Conservation (phyloP, 1,284 basidiomycete genomes). For the Thecaphora frezii region DNA sequence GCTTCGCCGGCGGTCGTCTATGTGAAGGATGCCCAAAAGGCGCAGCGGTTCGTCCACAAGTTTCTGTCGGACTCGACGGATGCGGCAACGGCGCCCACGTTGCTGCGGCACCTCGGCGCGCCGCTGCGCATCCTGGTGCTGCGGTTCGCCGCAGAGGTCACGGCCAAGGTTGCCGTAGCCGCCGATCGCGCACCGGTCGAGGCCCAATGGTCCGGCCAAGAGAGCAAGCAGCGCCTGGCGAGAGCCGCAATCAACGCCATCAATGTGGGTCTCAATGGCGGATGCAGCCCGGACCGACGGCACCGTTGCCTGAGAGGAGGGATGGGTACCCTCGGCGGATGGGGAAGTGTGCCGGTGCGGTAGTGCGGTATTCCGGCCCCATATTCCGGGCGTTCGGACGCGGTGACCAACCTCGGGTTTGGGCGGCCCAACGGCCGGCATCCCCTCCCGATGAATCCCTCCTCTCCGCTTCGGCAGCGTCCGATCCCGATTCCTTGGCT, state of each 20-base stretch:
- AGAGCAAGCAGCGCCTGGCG: not conserved
- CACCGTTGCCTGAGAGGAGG: too few species aligned
- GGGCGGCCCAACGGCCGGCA: too few species aligned
- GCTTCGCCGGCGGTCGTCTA: constrained; percentile 4
- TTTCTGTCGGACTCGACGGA: constrained; percentile 3
- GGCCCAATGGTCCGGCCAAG: not conserved
- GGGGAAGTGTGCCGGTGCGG: too few species aligned
- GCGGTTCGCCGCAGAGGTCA: not conserved
- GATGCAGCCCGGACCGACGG: too few species aligned
- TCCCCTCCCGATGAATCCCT: too few species aligned
- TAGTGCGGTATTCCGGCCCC: too few species aligned
- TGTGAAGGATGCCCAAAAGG: constrained; percentile 9
- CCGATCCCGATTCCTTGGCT: too few species aligned
- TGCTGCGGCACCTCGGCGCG: not conserved
- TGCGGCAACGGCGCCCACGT: not conserved
- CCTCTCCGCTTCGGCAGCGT: too few species aligned
- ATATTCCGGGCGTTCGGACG: too few species aligned
- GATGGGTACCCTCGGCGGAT: too few species aligned
- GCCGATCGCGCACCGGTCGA: not conserved
- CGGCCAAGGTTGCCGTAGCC: not conserved
- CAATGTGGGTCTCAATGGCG: not conserved
- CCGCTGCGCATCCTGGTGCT: not conserved
- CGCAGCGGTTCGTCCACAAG: constrained; percentile 9
- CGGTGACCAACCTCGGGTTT: too few species aligned
- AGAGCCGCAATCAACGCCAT: not conserved